phyloP scores from a whole-genome alignment of 2,329 filamentous ascomycete species.

The Alternaria burnsii region DNA sequence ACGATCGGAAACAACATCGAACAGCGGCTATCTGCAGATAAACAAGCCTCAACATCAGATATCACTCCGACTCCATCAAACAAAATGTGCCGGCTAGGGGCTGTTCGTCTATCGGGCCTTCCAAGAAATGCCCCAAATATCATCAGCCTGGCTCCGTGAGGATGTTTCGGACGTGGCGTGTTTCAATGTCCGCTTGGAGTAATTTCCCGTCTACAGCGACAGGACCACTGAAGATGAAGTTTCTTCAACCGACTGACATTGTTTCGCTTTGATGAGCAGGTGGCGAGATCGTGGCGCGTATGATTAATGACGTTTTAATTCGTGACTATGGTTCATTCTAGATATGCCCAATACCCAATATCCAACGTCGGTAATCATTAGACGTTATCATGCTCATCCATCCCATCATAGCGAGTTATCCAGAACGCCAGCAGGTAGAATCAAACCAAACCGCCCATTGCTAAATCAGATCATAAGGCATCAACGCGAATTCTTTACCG shows the following conservation, averaged over 20 bases:
- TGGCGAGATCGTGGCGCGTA: background rate
- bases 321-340: conserved; percentile 10
- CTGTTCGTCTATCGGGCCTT: conserved; percentile 4
- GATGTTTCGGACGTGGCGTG: conserved; percentile 5
- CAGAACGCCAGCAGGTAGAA: conserved; percentile 6
- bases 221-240: background rate
- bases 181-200: conserved; percentile 13
- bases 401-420: background rate
- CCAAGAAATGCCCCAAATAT: conserved; percentile 6
- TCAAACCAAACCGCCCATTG: background rate
- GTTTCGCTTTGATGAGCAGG: background rate
- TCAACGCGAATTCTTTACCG: background rate
- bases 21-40: conserved; percentile 14
- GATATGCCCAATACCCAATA: background rate
- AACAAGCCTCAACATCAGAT: background rate
- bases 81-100: background rate
- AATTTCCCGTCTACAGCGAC: background rate
- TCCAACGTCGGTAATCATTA: background rate
- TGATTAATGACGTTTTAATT: background rate
- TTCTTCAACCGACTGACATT: background rate
- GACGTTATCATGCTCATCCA: background rate
- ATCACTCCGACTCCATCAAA: background rate
- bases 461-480: background rate
- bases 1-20: background rate
- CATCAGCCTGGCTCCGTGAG: background rate